Percentiles rank a stretch among this genome's conserved stretches.
Evolutionary conservation across 371 early-diverging fungal species (phyloP).

Genomic region (Saksenaea vasiformis): DNA sequence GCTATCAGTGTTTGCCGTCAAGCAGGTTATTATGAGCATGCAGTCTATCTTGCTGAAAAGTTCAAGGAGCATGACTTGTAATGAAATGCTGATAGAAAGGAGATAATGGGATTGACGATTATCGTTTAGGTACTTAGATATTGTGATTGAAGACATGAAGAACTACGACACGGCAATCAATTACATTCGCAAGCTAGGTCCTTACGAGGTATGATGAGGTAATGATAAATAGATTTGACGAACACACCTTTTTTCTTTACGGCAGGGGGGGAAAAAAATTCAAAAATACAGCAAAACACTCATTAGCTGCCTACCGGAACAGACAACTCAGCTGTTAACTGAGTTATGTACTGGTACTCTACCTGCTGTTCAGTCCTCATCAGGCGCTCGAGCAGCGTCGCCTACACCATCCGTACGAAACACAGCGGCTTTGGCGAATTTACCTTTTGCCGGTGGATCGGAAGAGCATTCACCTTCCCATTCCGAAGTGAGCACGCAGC

Average conservation of each 20-base stretch:
- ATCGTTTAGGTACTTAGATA: too few species aligned
- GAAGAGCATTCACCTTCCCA: slow-evolving; percentile 15
- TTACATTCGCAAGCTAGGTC: slow-evolving; percentile 65
- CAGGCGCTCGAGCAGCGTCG: slow-evolving; percentile 13
- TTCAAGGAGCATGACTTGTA: slow-evolving; percentile 82
- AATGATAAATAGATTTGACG: neutral
- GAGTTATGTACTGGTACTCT: slow-evolving; percentile 68
- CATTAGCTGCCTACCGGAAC: slow-evolving; percentile 70
- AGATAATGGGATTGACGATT: too few species aligned
- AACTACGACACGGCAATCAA: slow-evolving; percentile 74
- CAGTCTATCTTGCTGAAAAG: slow-evolving; percentile 82
- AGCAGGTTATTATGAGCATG: slow-evolving; percentile 87
- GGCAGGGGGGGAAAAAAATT: slow-evolving; percentile 59
- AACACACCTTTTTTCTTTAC: neutral
- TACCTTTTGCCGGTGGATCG: slow-evolving; percentile 38
- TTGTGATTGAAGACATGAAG: slow-evolving; percentile 84
- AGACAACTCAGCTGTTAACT: slow-evolving; percentile 81
- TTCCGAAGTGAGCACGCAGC: neutral
- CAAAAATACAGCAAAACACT: slow-evolving; percentile 80
- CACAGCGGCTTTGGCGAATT: slow-evolving; percentile 29
- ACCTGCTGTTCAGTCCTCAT: slow-evolving; percentile 9
- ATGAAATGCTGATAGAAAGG: slow-evolving; percentile 2
- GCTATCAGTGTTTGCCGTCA: slow-evolving; percentile 93
- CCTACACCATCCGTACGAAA: slow-evolving; percentile 36
- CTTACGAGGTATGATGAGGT: slow-evolving; percentile 42